Percentiles rank a stretch among this genome's conserved stretches.
Evolutionary conservation across 306 rosid genomes (phyloP).

Genomic region (Cajanus cajan): DNA sequence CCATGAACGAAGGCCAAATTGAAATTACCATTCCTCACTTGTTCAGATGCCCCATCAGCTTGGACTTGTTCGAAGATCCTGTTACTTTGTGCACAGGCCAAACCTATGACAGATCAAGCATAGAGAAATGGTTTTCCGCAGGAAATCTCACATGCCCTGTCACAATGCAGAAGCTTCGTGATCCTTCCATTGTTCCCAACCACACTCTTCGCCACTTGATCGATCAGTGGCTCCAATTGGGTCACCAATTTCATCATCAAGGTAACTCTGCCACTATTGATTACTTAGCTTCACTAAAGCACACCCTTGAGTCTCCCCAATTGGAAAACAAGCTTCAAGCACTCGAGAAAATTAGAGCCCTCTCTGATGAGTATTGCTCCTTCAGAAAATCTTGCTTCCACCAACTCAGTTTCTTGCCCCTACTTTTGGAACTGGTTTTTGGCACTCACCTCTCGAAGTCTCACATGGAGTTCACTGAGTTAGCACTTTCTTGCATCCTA

Average conservation of each 20-base stretch:
- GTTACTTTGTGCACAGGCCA: constrained; percentile 88
- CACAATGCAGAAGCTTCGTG: constrained; percentile 92
- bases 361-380: constrained; percentile 52
- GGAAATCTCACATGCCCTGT: constrained; percentile 96
- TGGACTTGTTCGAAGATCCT: constrained; percentile 87
- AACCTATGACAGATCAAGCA: constrained; percentile 90
- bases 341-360: constrained; percentile 49
- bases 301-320: constrained; percentile 47
- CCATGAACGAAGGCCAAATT: constrained; percentile 62
- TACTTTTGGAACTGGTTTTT: constrained; percentile 65
- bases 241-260: constrained; percentile 22
- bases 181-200: constrained; percentile 82
- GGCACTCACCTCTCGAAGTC: constrained; percentile 32
- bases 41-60: constrained; percentile 89
- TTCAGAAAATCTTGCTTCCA: constrained; percentile 50
- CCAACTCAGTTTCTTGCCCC: constrained; percentile 63
- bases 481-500: constrained; percentile 55
- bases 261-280: constrained; percentile 40
- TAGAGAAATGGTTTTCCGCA: constrained; percentile 70
- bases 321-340: constrained; percentile 51
- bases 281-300: constrained; percentile 51
- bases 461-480: constrained; percentile 43
- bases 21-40: constrained; percentile 62
- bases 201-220: constrained; percentile 82
- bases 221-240: constrained; percentile 65